A percentile compares a stretch with the other conserved stretches of the same genome.
These are phyloP conservation scores for Vitis hybrid DNA, from an alignment of 177 flowering plant species.

Conservation along the genomic window DNA sequence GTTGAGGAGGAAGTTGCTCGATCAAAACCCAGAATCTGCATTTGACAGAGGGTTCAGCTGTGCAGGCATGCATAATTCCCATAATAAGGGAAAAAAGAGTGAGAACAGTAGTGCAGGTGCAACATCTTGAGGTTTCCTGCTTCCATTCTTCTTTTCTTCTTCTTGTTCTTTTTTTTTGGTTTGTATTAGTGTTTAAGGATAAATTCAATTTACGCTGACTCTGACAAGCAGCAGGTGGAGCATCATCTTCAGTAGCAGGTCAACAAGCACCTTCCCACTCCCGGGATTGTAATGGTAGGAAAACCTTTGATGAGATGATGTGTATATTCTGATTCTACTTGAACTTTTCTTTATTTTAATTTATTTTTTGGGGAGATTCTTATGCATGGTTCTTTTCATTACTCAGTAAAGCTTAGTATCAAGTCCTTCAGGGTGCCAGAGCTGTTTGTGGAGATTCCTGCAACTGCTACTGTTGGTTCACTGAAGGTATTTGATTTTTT, in stretches of 20 bases:
- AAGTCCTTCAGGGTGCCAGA: slow-evolving; percentile 76
- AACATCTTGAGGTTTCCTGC: slow-evolving; percentile 29
- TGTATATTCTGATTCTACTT: slow-evolving; percentile 18
- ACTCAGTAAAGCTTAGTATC: slow-evolving; percentile 78
- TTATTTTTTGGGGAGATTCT: slow-evolving; percentile 26
- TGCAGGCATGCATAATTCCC: slow-evolving; percentile 48
- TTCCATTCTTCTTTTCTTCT: neutral
- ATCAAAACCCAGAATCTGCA: slow-evolving; percentile 29
- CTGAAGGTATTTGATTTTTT: slow-evolving; percentile 47
- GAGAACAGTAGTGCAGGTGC: slow-evolving; percentile 26
- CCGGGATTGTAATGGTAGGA: slow-evolving; percentile 72
- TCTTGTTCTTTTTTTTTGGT: neutral
- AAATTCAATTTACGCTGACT: neutral
- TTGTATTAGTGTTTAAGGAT: neutral
- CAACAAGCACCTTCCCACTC: slow-evolving; percentile 41
- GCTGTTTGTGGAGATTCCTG: slow-evolving; percentile 67
- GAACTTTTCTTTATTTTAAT: slow-evolving; percentile 1
- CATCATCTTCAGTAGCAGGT: slow-evolving; percentile 40
- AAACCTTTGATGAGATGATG: slow-evolving; percentile 18
- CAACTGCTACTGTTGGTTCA: slow-evolving; percentile 69
- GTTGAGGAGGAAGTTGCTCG: slow-evolving; percentile 27
- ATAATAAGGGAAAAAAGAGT: slow-evolving; percentile 38
- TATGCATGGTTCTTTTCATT: slow-evolving; percentile 28
- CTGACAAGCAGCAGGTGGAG: slow-evolving; percentile 46
- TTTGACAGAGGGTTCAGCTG: slow-evolving; percentile 27